These are phyloP conservation scores for Boehmeria nivea DNA, from an alignment of 306 rosid species.

Conservation along the genomic window DNA sequence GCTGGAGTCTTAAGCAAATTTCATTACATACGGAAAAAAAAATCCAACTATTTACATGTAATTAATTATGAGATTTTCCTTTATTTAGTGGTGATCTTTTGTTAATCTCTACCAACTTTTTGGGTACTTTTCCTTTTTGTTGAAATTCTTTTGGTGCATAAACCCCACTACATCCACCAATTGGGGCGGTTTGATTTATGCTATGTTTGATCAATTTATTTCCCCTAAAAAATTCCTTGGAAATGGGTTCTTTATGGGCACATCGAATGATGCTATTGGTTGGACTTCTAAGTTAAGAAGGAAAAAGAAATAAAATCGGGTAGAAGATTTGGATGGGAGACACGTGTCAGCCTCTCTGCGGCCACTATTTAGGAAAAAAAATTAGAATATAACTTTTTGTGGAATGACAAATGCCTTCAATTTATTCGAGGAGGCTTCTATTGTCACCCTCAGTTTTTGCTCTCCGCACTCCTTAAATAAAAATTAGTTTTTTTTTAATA, in stretches of 20 bases:
- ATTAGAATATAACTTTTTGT: not conserved
- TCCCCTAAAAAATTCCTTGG: slow-evolving; percentile 2
- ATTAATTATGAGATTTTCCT: slow-evolving; percentile 12
- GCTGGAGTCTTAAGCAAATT: slow-evolving; percentile 13
- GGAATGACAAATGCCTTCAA: slow-evolving; percentile 18
- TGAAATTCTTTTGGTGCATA: slow-evolving; percentile 12
- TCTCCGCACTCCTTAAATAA: too few relatives aligned
- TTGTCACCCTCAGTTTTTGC: too few relatives aligned
- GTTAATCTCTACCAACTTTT: slow-evolving; percentile 16
- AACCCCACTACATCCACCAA: slow-evolving; percentile 23
- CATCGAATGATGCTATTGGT: slow-evolving; percentile 18
- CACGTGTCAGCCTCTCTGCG: slow-evolving; percentile 20
- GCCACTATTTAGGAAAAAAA: slow-evolving; percentile 7
- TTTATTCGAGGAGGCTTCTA: too few relatives aligned
- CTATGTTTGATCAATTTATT: slow-evolving; percentile 2
- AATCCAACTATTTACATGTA: slow-evolving; percentile 9
- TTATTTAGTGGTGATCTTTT: slow-evolving; percentile 4
- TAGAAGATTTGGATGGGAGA: slow-evolving; percentile 19
- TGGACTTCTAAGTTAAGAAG: not conserved
- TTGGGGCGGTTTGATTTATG: slow-evolving; percentile 36
- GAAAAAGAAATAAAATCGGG: not conserved
- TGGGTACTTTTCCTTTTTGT: slow-evolving; percentile 4
- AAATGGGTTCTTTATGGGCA: slow-evolving; percentile 4
- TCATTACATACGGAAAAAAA: not conserved
- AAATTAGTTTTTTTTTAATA: too few relatives aligned